phyloP scores from a whole-genome alignment of 306 rosid genomes.

The Mimosa bimucronata region DNA sequence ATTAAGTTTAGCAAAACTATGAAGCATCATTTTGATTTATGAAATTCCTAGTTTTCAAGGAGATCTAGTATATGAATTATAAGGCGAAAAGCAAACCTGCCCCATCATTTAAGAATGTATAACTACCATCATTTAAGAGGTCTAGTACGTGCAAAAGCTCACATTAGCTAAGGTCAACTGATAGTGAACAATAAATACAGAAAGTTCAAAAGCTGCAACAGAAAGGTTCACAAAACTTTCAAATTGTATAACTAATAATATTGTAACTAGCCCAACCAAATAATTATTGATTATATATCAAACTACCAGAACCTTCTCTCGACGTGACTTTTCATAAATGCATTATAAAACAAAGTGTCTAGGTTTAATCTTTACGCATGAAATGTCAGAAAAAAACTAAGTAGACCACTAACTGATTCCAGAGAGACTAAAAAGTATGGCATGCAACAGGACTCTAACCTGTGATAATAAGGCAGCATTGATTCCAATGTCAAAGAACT shows the following conservation, averaged over 20 bases:
- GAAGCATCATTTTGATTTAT: background rate
- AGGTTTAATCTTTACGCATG: conserved; percentile 19
- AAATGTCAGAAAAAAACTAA: background rate
- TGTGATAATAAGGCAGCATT: conserved; percentile 90
- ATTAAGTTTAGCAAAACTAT: background rate
- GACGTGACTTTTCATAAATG: conserved; percentile 8
- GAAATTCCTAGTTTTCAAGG: background rate
- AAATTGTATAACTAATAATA: conserved; percentile 9
- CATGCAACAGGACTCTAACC: conserved; percentile 55
- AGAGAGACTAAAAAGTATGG: conserved; percentile 5
- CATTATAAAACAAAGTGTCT: background rate
- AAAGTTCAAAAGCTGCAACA: conserved; percentile 13
- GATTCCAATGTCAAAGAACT: conserved; percentile 96
- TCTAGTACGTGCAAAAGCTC: background rate
- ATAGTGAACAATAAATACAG: background rate
- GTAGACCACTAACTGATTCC: conserved; percentile 11
- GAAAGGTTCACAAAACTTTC: conserved; percentile 25
- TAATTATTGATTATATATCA: too few species aligned
- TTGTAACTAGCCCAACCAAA: too few species aligned
- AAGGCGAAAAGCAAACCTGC: background rate
- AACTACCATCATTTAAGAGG: background rate
- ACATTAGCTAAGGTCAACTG: background rate
- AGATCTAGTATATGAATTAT: background rate
- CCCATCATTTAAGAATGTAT: background rate
- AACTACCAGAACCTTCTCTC: conserved; percentile 5